phyloP scores from a whole-genome alignment of 345 rosid genomes.

The Xanthoceras sorbifolium region DNA sequence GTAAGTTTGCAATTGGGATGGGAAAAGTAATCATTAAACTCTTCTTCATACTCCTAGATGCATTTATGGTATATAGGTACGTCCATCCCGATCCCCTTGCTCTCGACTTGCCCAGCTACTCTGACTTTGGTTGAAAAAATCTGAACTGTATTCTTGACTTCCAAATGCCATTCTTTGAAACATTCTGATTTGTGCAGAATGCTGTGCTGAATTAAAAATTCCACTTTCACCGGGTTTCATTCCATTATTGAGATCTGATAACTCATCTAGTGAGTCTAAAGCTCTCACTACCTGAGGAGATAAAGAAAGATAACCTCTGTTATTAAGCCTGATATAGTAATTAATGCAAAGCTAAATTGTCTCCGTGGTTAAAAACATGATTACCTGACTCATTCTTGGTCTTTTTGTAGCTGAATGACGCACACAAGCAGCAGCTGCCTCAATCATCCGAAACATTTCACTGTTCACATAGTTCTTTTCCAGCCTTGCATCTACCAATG shows the following conservation, averaged over 20 bases:
- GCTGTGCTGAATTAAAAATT: slow-evolving; percentile 70
- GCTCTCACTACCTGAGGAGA: slow-evolving; percentile 77
- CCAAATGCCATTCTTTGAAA: slow-evolving; percentile 95
- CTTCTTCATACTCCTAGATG: not conserved
- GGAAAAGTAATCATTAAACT: slow-evolving; percentile 19
- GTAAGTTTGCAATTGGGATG: not conserved
- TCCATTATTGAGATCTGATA: slow-evolving; percentile 81
- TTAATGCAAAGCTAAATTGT: not conserved
- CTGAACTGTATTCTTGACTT: slow-evolving; percentile 82
- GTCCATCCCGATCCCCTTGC: slow-evolving; percentile 22
- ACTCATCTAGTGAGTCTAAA: slow-evolving; percentile 69
- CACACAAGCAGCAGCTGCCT: slow-evolving; percentile 97
- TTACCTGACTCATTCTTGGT: slow-evolving; percentile 96
- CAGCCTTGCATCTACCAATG: slow-evolving; percentile 69
- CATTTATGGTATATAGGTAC: slow-evolving; percentile 40
- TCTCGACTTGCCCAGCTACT: slow-evolving; percentile 90
- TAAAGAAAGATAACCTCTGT: not conserved
- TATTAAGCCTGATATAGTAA: not conserved
- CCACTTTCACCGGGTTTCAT: slow-evolving; percentile 93
- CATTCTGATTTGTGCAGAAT: slow-evolving; percentile 94
- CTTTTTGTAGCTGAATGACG: slow-evolving; percentile 89
- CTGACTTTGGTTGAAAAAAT: slow-evolving; percentile 56
- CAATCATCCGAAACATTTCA: slow-evolving; percentile 93
- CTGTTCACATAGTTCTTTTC: slow-evolving; percentile 53
- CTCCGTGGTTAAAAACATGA: not conserved